These are phyloP conservation scores for Saccharomycopsis fodiens DNA, from an alignment of 805 yeast species.

Conservation along the genomic window DNA sequence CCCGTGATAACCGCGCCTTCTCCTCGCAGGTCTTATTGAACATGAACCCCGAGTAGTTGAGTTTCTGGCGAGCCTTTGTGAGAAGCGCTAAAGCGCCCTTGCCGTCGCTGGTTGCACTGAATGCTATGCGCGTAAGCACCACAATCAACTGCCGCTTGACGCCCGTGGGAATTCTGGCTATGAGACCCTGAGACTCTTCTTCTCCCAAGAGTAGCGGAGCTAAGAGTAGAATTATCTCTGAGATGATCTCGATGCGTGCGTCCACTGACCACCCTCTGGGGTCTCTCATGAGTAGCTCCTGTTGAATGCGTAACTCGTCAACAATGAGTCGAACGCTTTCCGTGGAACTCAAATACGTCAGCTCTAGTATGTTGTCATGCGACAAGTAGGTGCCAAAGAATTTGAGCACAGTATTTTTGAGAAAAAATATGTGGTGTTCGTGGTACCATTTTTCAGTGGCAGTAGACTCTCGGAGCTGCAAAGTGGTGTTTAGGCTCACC, in stretches of 20 bases:
- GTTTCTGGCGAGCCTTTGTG: slow-evolving; percentile 25
- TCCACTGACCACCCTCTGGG: slow-evolving; percentile 37
- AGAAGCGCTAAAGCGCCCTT: slow-evolving; percentile 32
- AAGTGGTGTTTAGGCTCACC: slow-evolving; percentile 4
- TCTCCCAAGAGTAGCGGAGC: slow-evolving; percentile 12
- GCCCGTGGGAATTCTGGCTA: slow-evolving; percentile 26
- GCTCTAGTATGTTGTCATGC: slow-evolving; percentile 14
- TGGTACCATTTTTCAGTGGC: slow-evolving; percentile 30
- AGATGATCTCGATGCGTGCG: slow-evolving; percentile 33
- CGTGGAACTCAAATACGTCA: slow-evolving; percentile 7
- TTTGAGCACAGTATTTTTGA: slow-evolving; percentile 39
- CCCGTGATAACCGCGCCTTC: slow-evolving; percentile 31
- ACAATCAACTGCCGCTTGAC: slow-evolving; percentile 39
- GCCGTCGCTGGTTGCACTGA: slow-evolving; percentile 35
- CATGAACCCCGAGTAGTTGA: slow-evolving; percentile 25
- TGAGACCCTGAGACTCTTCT: neutral
- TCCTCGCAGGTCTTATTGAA: slow-evolving; percentile 36
- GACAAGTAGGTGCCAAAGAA: slow-evolving; percentile 38
- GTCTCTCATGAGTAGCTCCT: slow-evolving; percentile 35
- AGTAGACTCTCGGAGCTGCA: neutral
- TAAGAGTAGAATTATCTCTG: slow-evolving; percentile 9
- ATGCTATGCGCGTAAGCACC: slow-evolving; percentile 45
- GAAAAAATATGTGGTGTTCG: slow-evolving; percentile 35
- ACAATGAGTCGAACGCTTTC: slow-evolving; percentile 13
- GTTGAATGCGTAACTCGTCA: slow-evolving; percentile 30